These are phyloP conservation scores for Lipomyces orientalis DNA, from an alignment of 805 yeast genomes.

Conservation along the genomic window DNA sequence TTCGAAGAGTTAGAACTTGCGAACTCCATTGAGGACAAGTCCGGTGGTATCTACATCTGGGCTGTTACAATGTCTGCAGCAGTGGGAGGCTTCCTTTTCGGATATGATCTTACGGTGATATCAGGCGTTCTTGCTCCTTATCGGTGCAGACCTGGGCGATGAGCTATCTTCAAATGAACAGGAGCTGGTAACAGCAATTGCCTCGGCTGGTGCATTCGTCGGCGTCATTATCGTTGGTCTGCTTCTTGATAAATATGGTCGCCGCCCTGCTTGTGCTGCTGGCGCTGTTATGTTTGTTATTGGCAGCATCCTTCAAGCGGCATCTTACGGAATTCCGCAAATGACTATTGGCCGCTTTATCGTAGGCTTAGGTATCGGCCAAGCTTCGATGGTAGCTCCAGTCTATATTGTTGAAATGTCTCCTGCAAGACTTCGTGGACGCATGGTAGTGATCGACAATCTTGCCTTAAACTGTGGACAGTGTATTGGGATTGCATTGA, in stretches of 20 bases:
- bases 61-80: not conserved
- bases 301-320: slow-evolving; percentile 26
- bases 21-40: not conserved
- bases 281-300: slow-evolving; percentile 22
- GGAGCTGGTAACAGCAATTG: not conserved
- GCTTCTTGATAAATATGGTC: not conserved
- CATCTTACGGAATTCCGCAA: slow-evolving; percentile 26
- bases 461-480: slow-evolving; percentile 34
- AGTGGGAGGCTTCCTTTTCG: not conserved
- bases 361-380: slow-evolving; percentile 60
- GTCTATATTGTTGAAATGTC: slow-evolving; percentile 39
- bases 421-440: slow-evolving; percentile 38
- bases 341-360: slow-evolving; percentile 57
- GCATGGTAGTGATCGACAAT: slow-evolving; percentile 42
- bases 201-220: slow-evolving; percentile 23
- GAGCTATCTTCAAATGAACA: not conserved
- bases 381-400: slow-evolving; percentile 56
- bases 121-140: slow-evolving; percentile 1
- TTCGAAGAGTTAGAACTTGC: not conserved
- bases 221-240: slow-evolving; percentile 18
- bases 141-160: not conserved
- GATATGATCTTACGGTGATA: slow-evolving; percentile 5
- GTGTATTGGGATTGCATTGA: slow-evolving; percentile 50
- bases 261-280: slow-evolving; percentile 1
- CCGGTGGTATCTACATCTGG: not conserved